Conservation (phyloP, 2,329 filamentous ascomycete genomes). For the Cercospora sesami region DNA sequence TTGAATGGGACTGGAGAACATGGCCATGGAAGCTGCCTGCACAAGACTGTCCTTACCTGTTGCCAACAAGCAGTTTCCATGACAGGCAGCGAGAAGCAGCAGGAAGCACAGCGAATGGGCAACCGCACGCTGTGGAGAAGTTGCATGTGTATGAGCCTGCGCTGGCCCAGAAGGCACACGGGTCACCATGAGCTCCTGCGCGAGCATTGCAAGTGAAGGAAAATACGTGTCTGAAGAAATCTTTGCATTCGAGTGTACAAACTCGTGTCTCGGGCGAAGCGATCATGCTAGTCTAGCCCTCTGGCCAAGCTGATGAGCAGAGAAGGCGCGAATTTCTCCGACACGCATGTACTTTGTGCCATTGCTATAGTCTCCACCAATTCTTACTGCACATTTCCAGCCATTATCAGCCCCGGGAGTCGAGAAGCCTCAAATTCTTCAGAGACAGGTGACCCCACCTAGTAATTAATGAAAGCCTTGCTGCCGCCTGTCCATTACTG, state of each 20-base stretch:
- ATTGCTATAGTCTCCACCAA: no score
- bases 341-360: no score
- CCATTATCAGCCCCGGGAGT: no score
- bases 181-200: not conserved
- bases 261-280: not conserved
- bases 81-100: not conserved
- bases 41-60: not conserved
- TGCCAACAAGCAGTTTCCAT: not conserved
- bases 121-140: not conserved
- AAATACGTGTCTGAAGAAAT: not conserved
- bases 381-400: no score
- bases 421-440: no score
- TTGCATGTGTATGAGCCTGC: not conserved
- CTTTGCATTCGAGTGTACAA: not conserved
- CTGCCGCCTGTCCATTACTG: not conserved
- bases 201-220: not conserved
- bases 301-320: not conserved
- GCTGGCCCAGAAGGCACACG: not conserved
- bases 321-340: no score
- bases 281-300: not conserved
- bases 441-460: not conserved
- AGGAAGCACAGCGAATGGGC: not conserved
- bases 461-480: not conserved
- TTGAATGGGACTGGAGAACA: not conserved
- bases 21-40: not conserved